Percentiles rank a stretch among this genome's conserved stretches.
Evolutionary conservation across 148 eudicot species (phyloP).

Genomic region (Camellia japonica): DNA sequence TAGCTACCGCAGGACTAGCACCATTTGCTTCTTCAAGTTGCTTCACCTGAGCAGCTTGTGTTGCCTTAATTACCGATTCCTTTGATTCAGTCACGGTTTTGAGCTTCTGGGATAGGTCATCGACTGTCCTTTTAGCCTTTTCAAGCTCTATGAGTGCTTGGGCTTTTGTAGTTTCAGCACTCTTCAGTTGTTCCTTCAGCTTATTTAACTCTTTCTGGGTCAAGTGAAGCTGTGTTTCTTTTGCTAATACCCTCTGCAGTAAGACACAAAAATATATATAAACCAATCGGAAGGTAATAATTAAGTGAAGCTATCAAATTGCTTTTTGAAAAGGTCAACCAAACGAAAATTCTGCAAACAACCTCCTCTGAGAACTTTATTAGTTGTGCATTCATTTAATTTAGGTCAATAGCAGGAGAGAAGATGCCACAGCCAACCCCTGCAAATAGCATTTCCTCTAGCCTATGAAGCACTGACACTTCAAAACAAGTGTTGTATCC

Average conservation of each 20-base stretch:
- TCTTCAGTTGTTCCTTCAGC: slow-evolving; percentile 66
- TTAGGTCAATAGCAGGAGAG: neutral
- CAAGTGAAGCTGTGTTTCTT: slow-evolving; percentile 70
- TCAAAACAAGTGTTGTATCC: no score
- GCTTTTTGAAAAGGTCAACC: neutral
- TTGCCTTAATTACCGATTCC: slow-evolving; percentile 53
- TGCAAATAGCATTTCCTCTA: neutral
- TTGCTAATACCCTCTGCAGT: slow-evolving; percentile 72
- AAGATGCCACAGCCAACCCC: neutral
- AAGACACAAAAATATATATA: slow-evolving; percentile 2
- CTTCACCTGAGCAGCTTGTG: slow-evolving; percentile 53
- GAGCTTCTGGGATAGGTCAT: slow-evolving; percentile 57
- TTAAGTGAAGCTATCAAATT: neutral
- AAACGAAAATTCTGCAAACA: neutral
- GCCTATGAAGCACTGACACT: no score
- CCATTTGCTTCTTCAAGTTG: slow-evolving; percentile 48
- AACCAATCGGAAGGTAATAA: neutral
- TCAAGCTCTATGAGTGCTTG: slow-evolving; percentile 82
- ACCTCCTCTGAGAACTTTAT: neutral
- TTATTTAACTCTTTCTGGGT: slow-evolving; percentile 80
- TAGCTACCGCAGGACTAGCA: slow-evolving; percentile 17
- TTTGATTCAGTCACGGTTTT: slow-evolving; percentile 51
- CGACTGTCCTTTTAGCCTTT: slow-evolving; percentile 57
- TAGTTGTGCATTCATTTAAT: neutral
- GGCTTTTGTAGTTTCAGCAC: slow-evolving; percentile 76